Conservation (phyloP, 1,284 basidiomycete species). For the Athelia psychrophila region DNA sequence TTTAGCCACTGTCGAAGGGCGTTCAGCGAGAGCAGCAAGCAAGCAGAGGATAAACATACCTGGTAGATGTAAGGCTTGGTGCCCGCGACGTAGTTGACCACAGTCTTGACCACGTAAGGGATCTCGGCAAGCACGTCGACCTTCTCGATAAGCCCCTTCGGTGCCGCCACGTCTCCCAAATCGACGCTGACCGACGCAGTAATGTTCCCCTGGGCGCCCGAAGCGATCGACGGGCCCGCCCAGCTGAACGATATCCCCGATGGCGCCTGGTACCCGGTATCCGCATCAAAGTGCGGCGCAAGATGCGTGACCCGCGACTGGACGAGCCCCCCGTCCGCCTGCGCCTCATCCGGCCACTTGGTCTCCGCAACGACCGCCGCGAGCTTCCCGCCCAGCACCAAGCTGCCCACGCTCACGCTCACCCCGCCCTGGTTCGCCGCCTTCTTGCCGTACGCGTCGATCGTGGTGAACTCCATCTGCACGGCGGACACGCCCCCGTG, state of each 20-base stretch:
- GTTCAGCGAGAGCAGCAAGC: neutral
- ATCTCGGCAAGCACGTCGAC: slow-evolving; percentile 97
- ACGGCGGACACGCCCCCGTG: slow-evolving; percentile 82
- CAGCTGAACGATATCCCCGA: slow-evolving; percentile 74
- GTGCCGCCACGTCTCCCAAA: slow-evolving; percentile 48
- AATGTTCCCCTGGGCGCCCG: slow-evolving; percentile 51
- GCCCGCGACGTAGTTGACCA: slow-evolving; percentile 88
- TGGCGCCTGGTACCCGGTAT: slow-evolving; percentile 85
- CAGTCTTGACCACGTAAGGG: slow-evolving; percentile 85
- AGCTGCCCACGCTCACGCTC: slow-evolving; percentile 80
- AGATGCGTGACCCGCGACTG: slow-evolving; percentile 73
- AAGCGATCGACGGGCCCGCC: slow-evolving; percentile 65
- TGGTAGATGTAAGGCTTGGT: slow-evolving; percentile 95
- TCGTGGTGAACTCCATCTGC: slow-evolving; percentile 97
- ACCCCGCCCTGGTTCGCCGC: slow-evolving; percentile 80
- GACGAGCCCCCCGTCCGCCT: slow-evolving; percentile 40
- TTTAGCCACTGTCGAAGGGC: slow-evolving; percentile 70
- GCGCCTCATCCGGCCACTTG: slow-evolving; percentile 59
- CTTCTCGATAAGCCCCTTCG: slow-evolving; percentile 91
- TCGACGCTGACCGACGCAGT: slow-evolving; percentile 54
- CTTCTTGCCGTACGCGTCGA: slow-evolving; percentile 68
- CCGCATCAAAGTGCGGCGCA: slow-evolving; percentile 56
- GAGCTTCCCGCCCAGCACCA: slow-evolving; percentile 79
- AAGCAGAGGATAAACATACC: slow-evolving; percentile 40
- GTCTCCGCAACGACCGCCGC: slow-evolving; percentile 73